Percentiles rank a stretch among this genome's conserved stretches.
Evolutionary conservation across 2,329 filamentous ascomycete genomes (phyloP).

Genomic region (Myriosclerotinia curreyana): DNA sequence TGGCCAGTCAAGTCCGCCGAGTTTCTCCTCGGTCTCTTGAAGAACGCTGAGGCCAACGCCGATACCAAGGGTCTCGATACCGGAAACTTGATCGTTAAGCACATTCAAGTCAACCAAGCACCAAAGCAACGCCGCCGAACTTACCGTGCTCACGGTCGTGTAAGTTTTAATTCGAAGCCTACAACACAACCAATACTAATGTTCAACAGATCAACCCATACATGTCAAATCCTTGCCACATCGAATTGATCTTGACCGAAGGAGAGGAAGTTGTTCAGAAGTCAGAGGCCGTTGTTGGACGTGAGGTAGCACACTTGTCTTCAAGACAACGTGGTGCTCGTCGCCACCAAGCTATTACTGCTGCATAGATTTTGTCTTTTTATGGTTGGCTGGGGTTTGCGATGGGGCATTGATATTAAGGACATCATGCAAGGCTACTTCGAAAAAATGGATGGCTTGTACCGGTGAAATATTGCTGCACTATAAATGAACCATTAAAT

Average conservation of each 20-base stretch:
- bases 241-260: conserved; percentile 99
- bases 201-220: conserved; percentile 90
- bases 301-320: conserved; percentile 63
- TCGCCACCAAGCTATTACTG: conserved; percentile 61
- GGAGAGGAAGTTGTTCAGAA: conserved; percentile 94
- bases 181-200: neutral
- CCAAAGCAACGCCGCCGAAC: conserved; percentile 99
- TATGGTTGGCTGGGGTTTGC: conserved; percentile 33
- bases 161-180: conserved; percentile 55
- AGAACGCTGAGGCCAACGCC: conserved; percentile 96
- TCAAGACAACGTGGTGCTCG: conserved; percentile 86
- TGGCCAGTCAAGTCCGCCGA: conserved; percentile 99
- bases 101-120: conserved; percentile 99
- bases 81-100: conserved; percentile 96
- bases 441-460: conserved; percentile 34
- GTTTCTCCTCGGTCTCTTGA: conserved; percentile 94
- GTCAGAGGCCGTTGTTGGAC: conserved; percentile 64
- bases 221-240: conserved; percentile 99
- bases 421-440: conserved; percentile 29
- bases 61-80: conserved; percentile 97
- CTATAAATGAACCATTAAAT: conserved; percentile 23
- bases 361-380: conserved; percentile 51
- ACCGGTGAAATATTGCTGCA: conserved; percentile 34
- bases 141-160: conserved; percentile 99
- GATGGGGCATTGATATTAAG: conserved; percentile 30